Base-by-base conservation (phyloP, 768 basidiomycete species). In the Phanerochaete carnosa region DNA sequence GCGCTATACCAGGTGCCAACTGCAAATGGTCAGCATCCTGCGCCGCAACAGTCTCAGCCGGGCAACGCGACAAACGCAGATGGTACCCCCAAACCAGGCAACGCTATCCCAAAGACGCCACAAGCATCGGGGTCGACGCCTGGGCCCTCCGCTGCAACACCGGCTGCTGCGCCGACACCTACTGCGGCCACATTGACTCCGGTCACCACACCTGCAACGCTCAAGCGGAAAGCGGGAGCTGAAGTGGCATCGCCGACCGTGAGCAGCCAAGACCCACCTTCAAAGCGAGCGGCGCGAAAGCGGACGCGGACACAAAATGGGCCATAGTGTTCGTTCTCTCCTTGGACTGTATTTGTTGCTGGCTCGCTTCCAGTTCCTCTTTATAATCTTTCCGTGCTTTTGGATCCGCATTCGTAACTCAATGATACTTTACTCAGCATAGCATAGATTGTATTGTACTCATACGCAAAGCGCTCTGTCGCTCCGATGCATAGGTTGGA, bases 71-170 rank as follows among this genome's bases (percentile, higher is more conserved):
- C 55, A 76, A 78, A 35, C 59, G 26, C 47, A 26, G 26, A 57
- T 23, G 84, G 77, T 61, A 43, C 64, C 39, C 82, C 84, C 26
- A 89, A 90, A 73, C 83, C 84, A 73, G 80, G 82, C 68, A 87
- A 88, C 69, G 79, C 80, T 52, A 80, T 83, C 62, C 80, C 79
- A 45, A 32, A 37, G 32, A 32, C 33, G 59, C 72, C 82, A 61
- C 70, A 76, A 63, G 68, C 77, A 61, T 65, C 59, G 46, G 68
- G 59, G 39, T 65, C 66, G 46, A 67, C 68, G 1, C 64, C 72
- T 3, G 57, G 55, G 15, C 66, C 65, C 22, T 62, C 71, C 16
- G 63, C 69, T 25, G 69, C 73, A 6, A 74, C 74, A 3, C 71
- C 73, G 0, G 67, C 64, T 1, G 64, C 70, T 16, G 68, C 65